Evolutionary conservation across 2,329 filamentous ascomycete genomes (phyloP), one percentile per base, ranked within the genome.

Genomic region (Arthroderma sp.): DNA sequence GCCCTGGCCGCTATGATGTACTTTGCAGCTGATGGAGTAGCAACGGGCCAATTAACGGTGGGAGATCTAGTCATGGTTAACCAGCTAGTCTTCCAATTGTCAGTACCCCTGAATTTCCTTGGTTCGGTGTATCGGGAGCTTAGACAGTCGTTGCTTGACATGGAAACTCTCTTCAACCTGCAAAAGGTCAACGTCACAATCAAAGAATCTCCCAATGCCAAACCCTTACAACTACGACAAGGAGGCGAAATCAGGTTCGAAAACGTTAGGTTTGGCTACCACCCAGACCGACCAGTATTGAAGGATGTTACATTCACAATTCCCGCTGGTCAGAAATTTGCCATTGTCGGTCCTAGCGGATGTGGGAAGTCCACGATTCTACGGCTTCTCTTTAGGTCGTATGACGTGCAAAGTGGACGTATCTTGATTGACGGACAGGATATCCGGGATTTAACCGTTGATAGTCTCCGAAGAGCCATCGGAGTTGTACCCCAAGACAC

Each of bases 41-140:
- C 85, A 1, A 72, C 69, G 3, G 89, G 89, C 9, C 69, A 72
- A 4, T 67, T 98, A 55, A 95, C 89, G 0, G 88, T 98, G 9
- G 91, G 91, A 47, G 93, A 98, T 60, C 73, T 98, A 30, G 91
- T 98, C 59, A 93, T 98, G 85, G 86, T 98, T 53, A 98, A 98
- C 63, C 91, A 96, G 69, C 80, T 98, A 11, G 88, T 98, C 47
- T 98, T 98, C 67, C 91, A 98, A 66, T 80, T 98, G 4, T 95
- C 87, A 0, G 86, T 98, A 3, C 91, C 91, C 0, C 75, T 98
- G 48, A 98, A 98, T 71, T 98, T 98, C 64, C 72, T 98, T 3
- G 91, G 91, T n/a, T 94, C 87, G 9, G 89, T 98, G 8, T 98
- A 98, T 62, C 83, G 91, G 54, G 91, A 98, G 66, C 74, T 98